Evolutionary conservation across 768 basidiomycete species (phyloP).

Genomic region (Mrakia gelida): DNA sequence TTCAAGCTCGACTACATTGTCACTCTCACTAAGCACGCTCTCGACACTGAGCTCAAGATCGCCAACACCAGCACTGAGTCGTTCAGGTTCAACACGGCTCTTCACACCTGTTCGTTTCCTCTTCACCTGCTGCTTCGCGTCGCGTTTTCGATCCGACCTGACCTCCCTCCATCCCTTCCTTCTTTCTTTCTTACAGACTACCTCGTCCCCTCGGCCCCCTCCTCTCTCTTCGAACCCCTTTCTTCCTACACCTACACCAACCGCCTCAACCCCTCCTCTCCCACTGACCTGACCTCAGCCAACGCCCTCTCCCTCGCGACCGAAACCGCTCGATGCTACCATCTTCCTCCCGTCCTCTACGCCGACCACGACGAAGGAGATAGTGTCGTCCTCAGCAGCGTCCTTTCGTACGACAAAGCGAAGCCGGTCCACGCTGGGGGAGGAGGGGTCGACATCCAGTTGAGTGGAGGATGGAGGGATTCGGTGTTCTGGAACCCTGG

Average conservation of each 20-base stretch:
- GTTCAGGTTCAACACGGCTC: conserved; percentile 20
- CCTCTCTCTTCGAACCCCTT: neutral
- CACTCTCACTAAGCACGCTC: neutral
- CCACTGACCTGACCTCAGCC: neutral
- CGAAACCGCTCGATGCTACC: conserved; percentile 20
- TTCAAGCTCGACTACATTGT: conserved; percentile 13
- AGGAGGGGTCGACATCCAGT: neutral
- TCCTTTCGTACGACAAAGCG: neutral
- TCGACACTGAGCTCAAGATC: conserved; percentile 18
- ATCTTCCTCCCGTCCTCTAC: neutral
- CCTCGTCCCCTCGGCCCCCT: conserved; percentile 11
- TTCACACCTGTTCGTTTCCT: conserved; percentile 21
- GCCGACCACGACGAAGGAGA: neutral
- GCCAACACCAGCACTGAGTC: neutral
- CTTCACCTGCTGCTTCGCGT: neutral
- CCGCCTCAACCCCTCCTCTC: conserved; percentile 18
- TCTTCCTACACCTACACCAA: neutral
- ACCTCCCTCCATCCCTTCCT: too few relatives aligned
- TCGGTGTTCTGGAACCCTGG: conserved; percentile 16
- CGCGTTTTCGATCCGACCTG: neutral
- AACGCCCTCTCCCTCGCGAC: too few relatives aligned
- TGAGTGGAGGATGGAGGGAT: neutral
- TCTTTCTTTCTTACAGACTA: neutral
- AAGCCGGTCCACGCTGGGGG: neutral
- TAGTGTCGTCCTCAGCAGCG: too few relatives aligned